Evolutionary conservation across 345 rosid genomes (phyloP), one percentile per base, ranked within the genome.

Genomic region (Moringa oleifera): DNA sequence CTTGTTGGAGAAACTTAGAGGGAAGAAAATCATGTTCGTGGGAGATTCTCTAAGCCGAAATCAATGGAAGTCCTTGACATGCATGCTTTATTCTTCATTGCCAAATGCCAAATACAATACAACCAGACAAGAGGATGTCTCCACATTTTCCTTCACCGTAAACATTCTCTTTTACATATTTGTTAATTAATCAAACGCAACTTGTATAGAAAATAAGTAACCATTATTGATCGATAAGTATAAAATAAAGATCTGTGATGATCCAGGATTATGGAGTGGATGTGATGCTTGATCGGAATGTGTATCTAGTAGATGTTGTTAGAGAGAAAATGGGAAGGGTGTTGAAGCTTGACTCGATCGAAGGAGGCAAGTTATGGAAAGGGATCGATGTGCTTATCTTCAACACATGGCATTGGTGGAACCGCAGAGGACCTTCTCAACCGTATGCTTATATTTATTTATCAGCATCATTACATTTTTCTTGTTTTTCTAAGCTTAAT

Each of bases 341-440:
- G 12, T 66, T 92, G 81, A 85, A 85, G 68, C 83, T 92, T 13
- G 86, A 89, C 58, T 92, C 96, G 0, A 89, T 92, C 57, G 68
- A 71, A 36, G 85, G 80, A 41, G 88, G 89, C 20, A 80, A 82
- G 60, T 69, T 75, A 6, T 92, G 98, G 98, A 70, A 31, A 56
- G 78, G 75, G 7, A 71, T 81, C 20, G 89, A 92, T 72, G 18
- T 87, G 67, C 78, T 92, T 58, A 77, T 89, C 69, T 92, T 92
- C 81, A 92, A 89, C 62, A 85, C 96, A 15, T 89, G 96, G 95
- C 93, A 89, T 58, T 92, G 95, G 96, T 89, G 96, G 96, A 79
- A 73, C 61, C 90, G 88, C 0, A 80, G 85, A 51, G 95, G 91
- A 64, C 77, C 83, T 8, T 11, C 80, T 54, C 86, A 91, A 71